Percentiles rank a stretch among this genome's conserved stretches.
Conservation (phyloP, 352 stramenopile genomes). For the Phytophthora megakarya region DNA sequence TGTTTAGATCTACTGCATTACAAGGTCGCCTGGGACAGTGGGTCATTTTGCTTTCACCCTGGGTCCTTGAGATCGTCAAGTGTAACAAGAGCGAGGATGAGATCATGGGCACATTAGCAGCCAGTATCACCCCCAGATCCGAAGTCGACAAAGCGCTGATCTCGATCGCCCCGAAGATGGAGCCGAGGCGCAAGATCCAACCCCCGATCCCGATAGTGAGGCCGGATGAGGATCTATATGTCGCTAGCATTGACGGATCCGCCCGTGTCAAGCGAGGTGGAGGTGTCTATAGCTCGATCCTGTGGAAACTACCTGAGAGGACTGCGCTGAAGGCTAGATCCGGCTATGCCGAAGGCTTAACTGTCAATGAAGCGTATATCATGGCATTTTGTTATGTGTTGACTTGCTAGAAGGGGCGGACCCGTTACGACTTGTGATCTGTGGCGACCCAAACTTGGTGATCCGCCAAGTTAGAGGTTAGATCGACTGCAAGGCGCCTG, state of each 20-base stretch:
- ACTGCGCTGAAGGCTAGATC: neutral
- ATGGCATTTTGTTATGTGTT: constrained; percentile 6
- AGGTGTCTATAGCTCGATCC: neutral
- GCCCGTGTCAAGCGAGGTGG: too few relatives aligned
- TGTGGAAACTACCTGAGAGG: constrained; percentile 21
- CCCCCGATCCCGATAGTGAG: neutral
- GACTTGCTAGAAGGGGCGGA: neutral
- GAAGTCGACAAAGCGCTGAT: too few relatives aligned
- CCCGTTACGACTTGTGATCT: neutral
- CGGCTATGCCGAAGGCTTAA: neutral
- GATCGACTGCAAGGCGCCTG: constrained; percentile 2
- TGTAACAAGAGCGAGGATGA: constrained; percentile 5
- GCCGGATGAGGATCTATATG: neutral
- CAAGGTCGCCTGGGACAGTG: constrained; percentile 1
- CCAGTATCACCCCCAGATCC: constrained; percentile 2
- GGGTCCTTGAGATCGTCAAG: constrained; percentile 4
- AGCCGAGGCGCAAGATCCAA: too few relatives aligned
- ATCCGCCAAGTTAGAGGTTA: neutral
- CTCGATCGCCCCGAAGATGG: too few relatives aligned
- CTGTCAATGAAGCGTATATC: constrained; percentile 36
- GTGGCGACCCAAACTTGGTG: constrained; percentile 1
- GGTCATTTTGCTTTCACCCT: neutral
- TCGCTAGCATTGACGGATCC: too few relatives aligned
- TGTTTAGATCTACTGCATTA: constrained; percentile 3
- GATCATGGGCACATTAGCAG: neutral